Base-by-base conservation (phyloP, 2,329 filamentous ascomycete species). In the Clathrospora elynae region DNA sequence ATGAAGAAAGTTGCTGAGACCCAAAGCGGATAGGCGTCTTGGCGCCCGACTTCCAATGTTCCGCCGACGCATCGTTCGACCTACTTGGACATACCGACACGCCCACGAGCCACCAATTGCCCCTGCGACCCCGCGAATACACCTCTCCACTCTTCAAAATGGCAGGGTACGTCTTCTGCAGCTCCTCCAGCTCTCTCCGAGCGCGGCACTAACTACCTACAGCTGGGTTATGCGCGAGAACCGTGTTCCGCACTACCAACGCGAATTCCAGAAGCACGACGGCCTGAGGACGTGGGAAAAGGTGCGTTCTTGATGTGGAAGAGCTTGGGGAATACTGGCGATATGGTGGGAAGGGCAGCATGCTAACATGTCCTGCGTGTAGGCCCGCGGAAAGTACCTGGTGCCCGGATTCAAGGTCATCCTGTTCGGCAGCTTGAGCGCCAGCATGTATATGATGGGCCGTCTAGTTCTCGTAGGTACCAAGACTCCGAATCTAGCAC, bases 211-310 rank as follows among this genome's bases (percentile, higher is more conserved):
- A 51, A 70, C 61, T 66, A 22, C 17, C 32, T 38, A 35, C 52
- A 69, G 66, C 61, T 69, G 61, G 59, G 57, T 90, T 76, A 77
- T 88, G 80, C 84, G 85, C 72, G 79, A 81, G 71, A 92, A 92
- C 82, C 81, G 80, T 66, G 87, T 91, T 64, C 86, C 86, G 43
- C 64, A 86, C 68, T 80, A 86, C 76, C 88, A 92, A 80, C 79
- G 81, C 66, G 74, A 82, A 61, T 90, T 88, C 78, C 87, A 90
- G 77, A 76, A 79, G 56, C 84, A 88, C 61, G 87, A 87, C 73
- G 82, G 81, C 64, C 73, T 83, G 58, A 83, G 88, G 64, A 73
- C 88, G 70, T 91, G 88, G 87, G 77, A 81, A 73, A 90, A 90
- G 74, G 87, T 91, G 80, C 71, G 85, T 78, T 19, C 26, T 18